These are phyloP conservation scores for Irpex rosettiformis DNA, from an alignment of 1,284 basidiomycete genomes.

Conservation along the genomic window DNA sequence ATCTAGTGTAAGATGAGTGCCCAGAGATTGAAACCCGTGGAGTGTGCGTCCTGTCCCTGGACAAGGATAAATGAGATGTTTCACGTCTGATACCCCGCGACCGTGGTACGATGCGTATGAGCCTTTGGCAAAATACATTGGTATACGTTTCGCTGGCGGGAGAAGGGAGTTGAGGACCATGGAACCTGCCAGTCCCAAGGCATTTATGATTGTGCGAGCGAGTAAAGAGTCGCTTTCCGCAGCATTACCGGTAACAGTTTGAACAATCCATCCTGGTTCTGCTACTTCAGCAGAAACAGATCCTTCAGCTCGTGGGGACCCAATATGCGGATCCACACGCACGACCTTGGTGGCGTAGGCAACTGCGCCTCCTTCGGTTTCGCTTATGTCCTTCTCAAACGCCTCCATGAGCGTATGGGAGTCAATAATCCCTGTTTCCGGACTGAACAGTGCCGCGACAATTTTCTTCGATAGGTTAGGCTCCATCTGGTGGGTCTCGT, in stretches of 20 bases:
- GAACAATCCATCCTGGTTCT: conserved; percentile 67
- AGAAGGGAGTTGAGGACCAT: conserved; percentile 73
- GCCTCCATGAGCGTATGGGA: conserved; percentile 81
- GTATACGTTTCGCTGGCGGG: conserved; percentile 48
- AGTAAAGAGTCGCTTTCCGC: conserved; percentile 69
- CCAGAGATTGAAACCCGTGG: conserved; percentile 75
- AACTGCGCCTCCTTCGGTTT: conserved; percentile 70
- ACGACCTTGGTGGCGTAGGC: conserved; percentile 85
- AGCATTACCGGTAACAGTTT: conserved; percentile 50
- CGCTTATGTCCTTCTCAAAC: conserved; percentile 75
- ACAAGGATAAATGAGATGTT: conserved; percentile 86
- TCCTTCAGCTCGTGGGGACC: conserved; percentile 23
- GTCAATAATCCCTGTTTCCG: conserved; percentile 90
- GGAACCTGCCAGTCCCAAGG: conserved; percentile 79
- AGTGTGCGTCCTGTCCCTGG: conserved; percentile 55
- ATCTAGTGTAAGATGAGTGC: conserved; percentile 90
- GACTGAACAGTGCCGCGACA: conserved; percentile 73
- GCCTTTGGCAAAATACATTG: conserved; percentile 77
- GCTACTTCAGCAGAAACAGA: conserved; percentile 22
- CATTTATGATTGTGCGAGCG: conserved; percentile 85
- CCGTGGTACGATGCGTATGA: conserved; percentile 88
- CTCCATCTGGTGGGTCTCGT: conserved; percentile 76
- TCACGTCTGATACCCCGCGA: conserved; percentile 63
- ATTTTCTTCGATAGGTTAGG: conserved; percentile 78
- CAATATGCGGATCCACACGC: conserved; percentile 67